Conservation (phyloP, 1,284 basidiomycete species). For the Cutaneotrichosporon sp. region DNA sequence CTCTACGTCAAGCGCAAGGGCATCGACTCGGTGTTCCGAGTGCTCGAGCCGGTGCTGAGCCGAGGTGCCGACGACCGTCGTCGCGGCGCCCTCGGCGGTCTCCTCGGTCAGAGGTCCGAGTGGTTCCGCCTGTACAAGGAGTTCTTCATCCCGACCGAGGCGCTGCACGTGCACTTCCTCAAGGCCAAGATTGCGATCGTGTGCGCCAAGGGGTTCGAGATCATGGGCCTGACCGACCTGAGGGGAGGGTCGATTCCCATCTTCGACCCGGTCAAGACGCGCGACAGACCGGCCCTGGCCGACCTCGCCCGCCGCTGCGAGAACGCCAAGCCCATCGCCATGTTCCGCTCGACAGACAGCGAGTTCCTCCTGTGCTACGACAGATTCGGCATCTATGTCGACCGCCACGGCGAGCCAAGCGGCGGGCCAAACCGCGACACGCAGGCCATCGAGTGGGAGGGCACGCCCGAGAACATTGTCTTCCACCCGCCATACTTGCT, state of each 20-base stretch:
- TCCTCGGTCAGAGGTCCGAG: conserved; percentile 76
- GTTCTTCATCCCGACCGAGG: conserved; percentile 88
- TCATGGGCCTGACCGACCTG: conserved; percentile 88
- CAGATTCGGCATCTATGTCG: conserved; percentile 73
- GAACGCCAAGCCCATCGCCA: conserved; percentile 74
- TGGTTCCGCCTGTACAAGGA: conserved; percentile 93
- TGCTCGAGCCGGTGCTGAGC: conserved; percentile 85
- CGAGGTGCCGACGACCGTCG: conserved; percentile 71
- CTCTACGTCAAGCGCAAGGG: conserved; percentile 96
- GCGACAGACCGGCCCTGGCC: conserved; percentile 70
- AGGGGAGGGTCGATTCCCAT: conserved; percentile 79
- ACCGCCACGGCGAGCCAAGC: conserved; percentile 73
- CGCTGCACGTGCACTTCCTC: conserved; percentile 84
- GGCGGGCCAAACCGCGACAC: conserved; percentile 66
- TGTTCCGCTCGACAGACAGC: conserved; percentile 84
- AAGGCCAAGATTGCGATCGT: conserved; percentile 88
- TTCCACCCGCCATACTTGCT: conserved; percentile 87
- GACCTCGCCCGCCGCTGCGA: conserved; percentile 80
- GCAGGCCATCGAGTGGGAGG: conserved; percentile 91
- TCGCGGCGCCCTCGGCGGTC: conserved; percentile 63
- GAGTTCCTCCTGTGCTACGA: conserved; percentile 94
- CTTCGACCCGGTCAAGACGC: conserved; percentile 61
- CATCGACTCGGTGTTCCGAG: conserved; percentile 86
- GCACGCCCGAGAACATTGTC: conserved; percentile 80
- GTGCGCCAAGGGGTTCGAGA: conserved; percentile 90